These are phyloP conservation scores for Aspergillus diversus DNA, from an alignment of 495 filamentous ascomycete genomes.

Conservation along the genomic window DNA sequence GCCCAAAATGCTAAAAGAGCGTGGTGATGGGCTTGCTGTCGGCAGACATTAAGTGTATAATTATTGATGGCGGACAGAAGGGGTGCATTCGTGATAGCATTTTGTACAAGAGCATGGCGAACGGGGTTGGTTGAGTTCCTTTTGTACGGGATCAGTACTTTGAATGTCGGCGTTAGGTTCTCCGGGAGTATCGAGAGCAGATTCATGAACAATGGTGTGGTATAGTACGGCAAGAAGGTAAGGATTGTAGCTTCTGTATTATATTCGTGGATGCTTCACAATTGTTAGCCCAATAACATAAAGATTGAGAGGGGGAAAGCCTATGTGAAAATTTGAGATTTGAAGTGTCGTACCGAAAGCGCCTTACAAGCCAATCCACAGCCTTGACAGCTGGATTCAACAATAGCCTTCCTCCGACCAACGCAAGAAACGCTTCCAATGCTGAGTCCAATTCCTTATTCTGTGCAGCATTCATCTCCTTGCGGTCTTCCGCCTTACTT, in stretches of 20 bases:
- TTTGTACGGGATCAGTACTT: slow-evolving; percentile 84
- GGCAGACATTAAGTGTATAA: slow-evolving; percentile 71
- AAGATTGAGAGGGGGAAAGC: slow-evolving; percentile 5
- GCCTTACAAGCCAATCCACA: slow-evolving; percentile 89
- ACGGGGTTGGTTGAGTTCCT: slow-evolving; percentile 72
- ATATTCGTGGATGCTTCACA: slow-evolving; percentile 80
- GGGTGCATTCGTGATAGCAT: slow-evolving; percentile 69
- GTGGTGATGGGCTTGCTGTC: slow-evolving; percentile 69
- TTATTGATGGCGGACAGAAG: slow-evolving; percentile 74
- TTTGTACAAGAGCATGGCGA: slow-evolving; percentile 77
- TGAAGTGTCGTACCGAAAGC: slow-evolving; percentile 71
- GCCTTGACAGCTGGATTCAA: slow-evolving; percentile 86
- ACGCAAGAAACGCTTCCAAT: slow-evolving; percentile 77
- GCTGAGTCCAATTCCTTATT: slow-evolving; percentile 79
- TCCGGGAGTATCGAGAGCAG: slow-evolving; percentile 81
- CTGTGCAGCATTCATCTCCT: slow-evolving; percentile 76
- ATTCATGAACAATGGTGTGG: slow-evolving; percentile 75
- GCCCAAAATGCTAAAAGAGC: slow-evolving; percentile 86
- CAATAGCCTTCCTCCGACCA: slow-evolving; percentile 74
- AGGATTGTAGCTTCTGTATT: slow-evolving; percentile 80
- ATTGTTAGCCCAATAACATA: slow-evolving; percentile 33
- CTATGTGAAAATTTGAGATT: slow-evolving; percentile 3
- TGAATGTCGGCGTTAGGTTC: slow-evolving; percentile 71
- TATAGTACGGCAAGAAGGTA: slow-evolving; percentile 91
- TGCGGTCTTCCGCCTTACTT: slow-evolving; percentile 84